A percentile compares a stretch with the other conserved stretches of the same genome.
phyloP scores from a whole-genome alignment of 371 early-diverging fungal species.

The Mucor ambiguus region DNA sequence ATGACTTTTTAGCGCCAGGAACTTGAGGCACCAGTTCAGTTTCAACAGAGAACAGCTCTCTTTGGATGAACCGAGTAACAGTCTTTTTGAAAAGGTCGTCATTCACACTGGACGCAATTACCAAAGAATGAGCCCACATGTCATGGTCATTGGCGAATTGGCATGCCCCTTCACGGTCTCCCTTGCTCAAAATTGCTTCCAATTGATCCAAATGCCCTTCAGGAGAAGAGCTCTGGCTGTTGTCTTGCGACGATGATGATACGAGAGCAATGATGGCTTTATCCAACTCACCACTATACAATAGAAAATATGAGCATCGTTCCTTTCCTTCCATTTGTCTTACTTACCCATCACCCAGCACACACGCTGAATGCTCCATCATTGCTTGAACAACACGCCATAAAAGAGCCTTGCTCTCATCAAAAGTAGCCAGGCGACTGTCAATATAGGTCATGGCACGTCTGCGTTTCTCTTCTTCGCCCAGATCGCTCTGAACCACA shows the following conservation, averaged over 20 bases:
- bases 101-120: slow-evolving; percentile 72
- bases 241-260: neutral
- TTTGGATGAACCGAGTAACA: slow-evolving; percentile 67
- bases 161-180: slow-evolving; percentile 78
- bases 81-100: slow-evolving; percentile 79
- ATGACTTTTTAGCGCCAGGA: slow-evolving; percentile 55
- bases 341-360: slow-evolving; percentile 40
- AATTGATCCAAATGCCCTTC: slow-evolving; percentile 48
- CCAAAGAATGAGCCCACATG: slow-evolving; percentile 89
- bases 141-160: slow-evolving; percentile 66
- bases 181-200: slow-evolving; percentile 65
- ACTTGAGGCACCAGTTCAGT: slow-evolving; percentile 23
- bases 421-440: slow-evolving; percentile 46
- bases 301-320: neutral
- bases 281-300: slow-evolving; percentile 18
- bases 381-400: slow-evolving; percentile 68
- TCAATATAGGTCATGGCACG: slow-evolving; percentile 62
- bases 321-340: neutral
- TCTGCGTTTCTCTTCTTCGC: slow-evolving; percentile 64
- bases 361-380: slow-evolving; percentile 62
- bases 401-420: slow-evolving; percentile 42
- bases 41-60: slow-evolving; percentile 44
- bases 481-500: slow-evolving; percentile 51
- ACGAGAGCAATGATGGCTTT: slow-evolving; percentile 25
- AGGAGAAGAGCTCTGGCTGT: slow-evolving; percentile 11